Evolutionary conservation across 2,329 filamentous ascomycete species (phyloP), one percentile per base, ranked within the genome.

Genomic region (Hymenoscyphus fructigenus): DNA sequence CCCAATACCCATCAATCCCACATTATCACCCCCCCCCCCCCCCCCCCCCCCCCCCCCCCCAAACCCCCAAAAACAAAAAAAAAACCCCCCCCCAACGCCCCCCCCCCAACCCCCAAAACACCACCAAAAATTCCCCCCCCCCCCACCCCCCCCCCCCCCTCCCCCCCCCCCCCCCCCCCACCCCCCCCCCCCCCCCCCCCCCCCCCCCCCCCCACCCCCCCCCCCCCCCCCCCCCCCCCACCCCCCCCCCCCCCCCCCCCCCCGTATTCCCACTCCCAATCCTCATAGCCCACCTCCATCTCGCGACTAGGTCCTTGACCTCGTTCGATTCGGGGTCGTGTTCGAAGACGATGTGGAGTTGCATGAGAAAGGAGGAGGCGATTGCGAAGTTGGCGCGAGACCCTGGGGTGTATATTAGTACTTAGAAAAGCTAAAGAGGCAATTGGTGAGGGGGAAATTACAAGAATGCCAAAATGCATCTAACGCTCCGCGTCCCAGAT

Each of bases 341-440:
- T 29, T 71, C 66, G 15, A 70, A 70, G 7, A 71, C 74, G 1
- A 76, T 66, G 4, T 73, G 68, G 55, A 76, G 68, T 63, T 74
- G 73, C 70, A 74, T 74, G 12, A 76, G 69, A 65, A 76, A 75
- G 3, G 71, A 73, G 14, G 72, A 74, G 28, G 74, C 74, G 29
- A 75, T 75, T 32, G 73, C 72, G 53, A 76, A 76, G 60, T 75
- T 75, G 59, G 72, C 70, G 55, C 74, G 71, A 23, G 74, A 76
- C 73, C 71, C 73, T 75, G 47, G 17, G n/a, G 5, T 32, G 4
- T 36, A 12, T 10, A 32, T 64, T 50, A 61, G 44, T 3, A 28
- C 26, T 34, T 1, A 12, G 1, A 50, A 23, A 50, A 26, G 23
- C 28, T n/a, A 58, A 23, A 53, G 36, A 41, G 20, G 23, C 15